Evolutionary conservation across 352 stramenopile species (phyloP).

Genomic region (Phytophthora megakarya): DNA sequence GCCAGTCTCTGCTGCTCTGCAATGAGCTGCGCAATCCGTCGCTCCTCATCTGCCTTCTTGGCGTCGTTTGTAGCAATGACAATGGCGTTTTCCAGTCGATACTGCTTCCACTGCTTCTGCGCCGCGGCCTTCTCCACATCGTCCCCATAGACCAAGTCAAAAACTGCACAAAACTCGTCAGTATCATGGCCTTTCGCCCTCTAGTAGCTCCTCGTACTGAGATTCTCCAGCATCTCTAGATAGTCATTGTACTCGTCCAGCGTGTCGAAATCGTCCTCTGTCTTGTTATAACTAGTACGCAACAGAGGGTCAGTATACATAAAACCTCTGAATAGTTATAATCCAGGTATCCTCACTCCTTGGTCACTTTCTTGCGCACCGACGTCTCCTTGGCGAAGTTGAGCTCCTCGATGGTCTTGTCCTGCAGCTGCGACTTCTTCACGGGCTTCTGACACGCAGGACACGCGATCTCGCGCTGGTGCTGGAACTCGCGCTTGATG

Average conservation of each 20-base stretch:
- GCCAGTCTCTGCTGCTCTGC: constrained; percentile 80
- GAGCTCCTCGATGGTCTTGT: constrained; percentile 90
- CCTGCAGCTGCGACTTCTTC: constrained; percentile 90
- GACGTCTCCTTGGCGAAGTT: constrained; percentile 89
- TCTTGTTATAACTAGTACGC: constrained; percentile 82
- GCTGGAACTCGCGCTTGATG: constrained; percentile 88
- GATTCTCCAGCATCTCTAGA: constrained; percentile 82
- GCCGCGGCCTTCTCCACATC: constrained; percentile 70
- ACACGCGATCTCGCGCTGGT: constrained; percentile 87
- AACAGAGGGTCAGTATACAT: background rate
- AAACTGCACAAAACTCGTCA: constrained; percentile 55
- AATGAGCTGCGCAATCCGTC: constrained; percentile 84
- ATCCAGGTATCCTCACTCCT: constrained; percentile 50
- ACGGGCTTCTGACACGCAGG: constrained; percentile 79
- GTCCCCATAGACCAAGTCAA: constrained; percentile 83
- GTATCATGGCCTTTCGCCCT: background rate
- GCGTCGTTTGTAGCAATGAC: constrained; percentile 86
- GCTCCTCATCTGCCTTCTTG: constrained; percentile 87
- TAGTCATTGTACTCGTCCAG: constrained; percentile 89
- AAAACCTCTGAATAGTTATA: constrained; percentile 20
- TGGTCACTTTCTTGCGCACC: constrained; percentile 86
- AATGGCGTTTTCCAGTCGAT: constrained; percentile 81
- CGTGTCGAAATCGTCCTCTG: constrained; percentile 87
- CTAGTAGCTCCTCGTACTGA: constrained; percentile 51
- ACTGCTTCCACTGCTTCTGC: constrained; percentile 89